Percentiles rank a stretch among this genome's conserved stretches.
Evolutionary conservation across 1,139 yeast genomes (phyloP).

Genomic region (Debaryomyces sp.): DNA sequence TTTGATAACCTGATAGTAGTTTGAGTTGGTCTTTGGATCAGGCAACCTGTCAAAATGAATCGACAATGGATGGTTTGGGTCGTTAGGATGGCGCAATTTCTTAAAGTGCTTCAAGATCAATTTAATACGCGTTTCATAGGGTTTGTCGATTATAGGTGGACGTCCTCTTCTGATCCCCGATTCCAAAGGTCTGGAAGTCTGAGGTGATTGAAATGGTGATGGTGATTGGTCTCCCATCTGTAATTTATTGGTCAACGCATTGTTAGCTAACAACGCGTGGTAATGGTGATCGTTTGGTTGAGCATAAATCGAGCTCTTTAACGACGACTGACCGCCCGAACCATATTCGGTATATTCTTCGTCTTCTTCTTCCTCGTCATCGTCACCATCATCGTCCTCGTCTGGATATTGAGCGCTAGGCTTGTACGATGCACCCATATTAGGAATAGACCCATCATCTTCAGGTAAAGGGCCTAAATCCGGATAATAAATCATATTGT

Average conservation of each 20-base stretch:
- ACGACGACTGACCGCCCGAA: neutral
- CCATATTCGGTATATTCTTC: slow-evolving; percentile 17
- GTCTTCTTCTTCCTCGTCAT: slow-evolving; percentile 34
- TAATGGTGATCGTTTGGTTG: slow-evolving; percentile 16
- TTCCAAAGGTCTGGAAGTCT: slow-evolving; percentile 29
- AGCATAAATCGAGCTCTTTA: slow-evolving; percentile 9
- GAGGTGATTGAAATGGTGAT: slow-evolving; percentile 13
- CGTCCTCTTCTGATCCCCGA: slow-evolving; percentile 83
- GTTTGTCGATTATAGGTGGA: slow-evolving; percentile 94
- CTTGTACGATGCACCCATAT: slow-evolving; percentile 3
- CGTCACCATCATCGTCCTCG: slow-evolving; percentile 32
- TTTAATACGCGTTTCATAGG: slow-evolving; percentile 90
- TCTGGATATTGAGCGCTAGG: slow-evolving; percentile 9
- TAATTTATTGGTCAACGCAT: slow-evolving; percentile 12
- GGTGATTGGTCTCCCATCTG: slow-evolving; percentile 12
- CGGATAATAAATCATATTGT: slow-evolving; percentile 58
- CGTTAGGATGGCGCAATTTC: slow-evolving; percentile 61
- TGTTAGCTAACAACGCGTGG: slow-evolving; percentile 14
- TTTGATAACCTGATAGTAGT: slow-evolving; percentile 63
- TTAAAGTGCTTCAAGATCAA: slow-evolving; percentile 80
- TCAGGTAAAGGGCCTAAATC: slow-evolving; percentile 75
- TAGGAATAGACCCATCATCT: slow-evolving; percentile 26
- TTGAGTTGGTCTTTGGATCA: slow-evolving; percentile 64
- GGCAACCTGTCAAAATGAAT: slow-evolving; percentile 81
- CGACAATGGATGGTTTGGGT: slow-evolving; percentile 52